Evolutionary conservation across 495 filamentous ascomycete genomes (phyloP), one percentile per base, ranked within the genome.

Genomic region (Tuber umbilicatum): DNA sequence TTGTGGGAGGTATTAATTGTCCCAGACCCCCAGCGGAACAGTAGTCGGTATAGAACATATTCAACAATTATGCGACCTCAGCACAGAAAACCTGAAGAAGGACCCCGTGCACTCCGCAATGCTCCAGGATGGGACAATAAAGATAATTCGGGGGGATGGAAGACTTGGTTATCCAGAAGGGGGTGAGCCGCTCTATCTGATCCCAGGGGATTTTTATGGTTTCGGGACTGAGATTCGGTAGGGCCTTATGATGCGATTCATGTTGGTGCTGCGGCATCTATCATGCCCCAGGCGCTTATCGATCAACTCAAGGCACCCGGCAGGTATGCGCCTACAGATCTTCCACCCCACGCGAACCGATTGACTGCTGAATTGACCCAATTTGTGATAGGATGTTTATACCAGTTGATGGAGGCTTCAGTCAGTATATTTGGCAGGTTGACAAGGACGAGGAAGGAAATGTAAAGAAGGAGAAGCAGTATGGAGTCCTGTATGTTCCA

Each of bases 1-100:
- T 21, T 35, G 9, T 42, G 23, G 27, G 23, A 68, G 69, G 35
- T 74, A 27, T 68, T 70, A 10, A 38, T 67, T 68, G 7, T 23
- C n/a, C 35, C 38, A 64, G 50, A 23, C 47, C 43, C 81, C 81
- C 2, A 70, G 72, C 0, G 91, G 91, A 4, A 87, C 85, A 38
- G 88, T 93, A 0, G 88, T 97, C 39, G 95, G 95, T 0, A 84
- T 99, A 19, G 95, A 99, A 77, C 96, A 99, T 82, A 97, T 99
- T 75, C 85, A 85, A 55, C 89, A 89, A 75, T 85, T 99, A 71
- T 87, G 90, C 39, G 90, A 94, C 21, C 83, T 98, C 27, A 89
- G 93, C 2, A 86, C 85, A 70, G 71, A 79, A 10, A 99, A 99
- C 81, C 91, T 97, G 88, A 75, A 76, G 43, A 95, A 94, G 83